Evolutionary conservation across 208 protist species (phyloP).

Genomic region (Naegleria fowleri): DNA sequence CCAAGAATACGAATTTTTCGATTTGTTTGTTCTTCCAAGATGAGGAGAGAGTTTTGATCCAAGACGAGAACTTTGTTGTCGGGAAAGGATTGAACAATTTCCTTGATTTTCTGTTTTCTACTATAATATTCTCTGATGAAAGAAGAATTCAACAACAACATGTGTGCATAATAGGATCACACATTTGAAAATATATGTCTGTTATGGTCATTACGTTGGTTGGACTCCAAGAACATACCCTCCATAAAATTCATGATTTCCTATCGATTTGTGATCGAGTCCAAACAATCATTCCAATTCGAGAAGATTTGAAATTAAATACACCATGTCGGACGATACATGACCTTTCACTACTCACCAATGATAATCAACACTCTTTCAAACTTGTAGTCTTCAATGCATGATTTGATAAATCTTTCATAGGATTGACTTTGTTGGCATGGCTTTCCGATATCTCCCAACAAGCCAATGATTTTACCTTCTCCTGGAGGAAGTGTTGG

Average conservation of each 20-base stretch:
- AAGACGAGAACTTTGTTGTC: background rate
- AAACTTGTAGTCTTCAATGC: background rate
- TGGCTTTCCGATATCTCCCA: background rate
- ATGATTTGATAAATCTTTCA: background rate
- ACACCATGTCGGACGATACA: too few relatives aligned
- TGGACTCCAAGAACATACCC: too few relatives aligned
- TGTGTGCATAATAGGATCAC: too few relatives aligned
- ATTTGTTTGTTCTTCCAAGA: background rate
- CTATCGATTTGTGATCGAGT: too few relatives aligned
- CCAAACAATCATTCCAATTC: too few relatives aligned
- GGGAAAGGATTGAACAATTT: background rate
- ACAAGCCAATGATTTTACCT: background rate
- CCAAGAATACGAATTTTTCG: background rate
- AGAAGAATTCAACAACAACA: background rate
- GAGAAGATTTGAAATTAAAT: too few relatives aligned
- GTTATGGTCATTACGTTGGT: too few relatives aligned
- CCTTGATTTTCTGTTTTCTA: background rate
- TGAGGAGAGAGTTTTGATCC: background rate
- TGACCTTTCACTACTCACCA: too few relatives aligned
- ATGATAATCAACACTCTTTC: background rate
- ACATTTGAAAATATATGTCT: too few relatives aligned
- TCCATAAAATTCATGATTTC: conserved; percentile 7
- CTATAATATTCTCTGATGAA: background rate
- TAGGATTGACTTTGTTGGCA: background rate
- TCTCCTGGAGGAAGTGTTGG: background rate